Evolutionary conservation across 1,284 basidiomycete genomes (phyloP), one percentile per base, ranked within the genome.

Genomic region (Pholiota adiposa): DNA sequence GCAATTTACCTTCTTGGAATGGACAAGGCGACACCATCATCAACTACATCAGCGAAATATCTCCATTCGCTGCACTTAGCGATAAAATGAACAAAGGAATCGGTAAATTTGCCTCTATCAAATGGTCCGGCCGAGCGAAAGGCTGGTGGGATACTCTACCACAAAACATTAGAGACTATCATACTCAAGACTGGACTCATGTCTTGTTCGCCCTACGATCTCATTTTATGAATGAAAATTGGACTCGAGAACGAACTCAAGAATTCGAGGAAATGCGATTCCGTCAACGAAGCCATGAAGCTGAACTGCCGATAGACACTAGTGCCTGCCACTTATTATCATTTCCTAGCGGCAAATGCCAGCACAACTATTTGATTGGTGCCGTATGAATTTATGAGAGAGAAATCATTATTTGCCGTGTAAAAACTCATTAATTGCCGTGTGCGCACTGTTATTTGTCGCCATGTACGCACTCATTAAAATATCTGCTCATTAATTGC

Each of bases 241-340:
- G 60, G 60, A 4, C 54, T 6, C 23, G 56, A 36, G 52, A 58
- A 5, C 33, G 56, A 12, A 50, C 33, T 6, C 21, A 29, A 1
- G 60, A 61, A n/a, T 61, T 54, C 14, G 60, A 61, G 25, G 60
- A 61, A 51, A 62, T 62, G 60, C 7, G 19, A 0, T 62, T 54
- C 29, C 16, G 60, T 3, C 60, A 61, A 21, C 29, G 14, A 2
- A n/a, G 27, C 1, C 43, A 36, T 16, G 1, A 4, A 2, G 3
- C 18, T 0, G 56, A 62, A 52, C 7, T 19, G 0, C 61, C 61
- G 4, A 33, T 59, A 0, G 41, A 46, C 3, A n/a, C n/a, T n/a
- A n/a, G n/a, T n/a, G n/a, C n/a, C n/a, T n/a, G n/a, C n/a, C n/a
- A n/a, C n/a, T n/a, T n/a, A n/a, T n/a, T n/a, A n/a, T n/a, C n/a